Percentiles rank a stretch among this genome's conserved stretches.
Conservation (phyloP, 2,329 filamentous ascomycete genomes). For the Zymoseptoria brevis region DNA sequence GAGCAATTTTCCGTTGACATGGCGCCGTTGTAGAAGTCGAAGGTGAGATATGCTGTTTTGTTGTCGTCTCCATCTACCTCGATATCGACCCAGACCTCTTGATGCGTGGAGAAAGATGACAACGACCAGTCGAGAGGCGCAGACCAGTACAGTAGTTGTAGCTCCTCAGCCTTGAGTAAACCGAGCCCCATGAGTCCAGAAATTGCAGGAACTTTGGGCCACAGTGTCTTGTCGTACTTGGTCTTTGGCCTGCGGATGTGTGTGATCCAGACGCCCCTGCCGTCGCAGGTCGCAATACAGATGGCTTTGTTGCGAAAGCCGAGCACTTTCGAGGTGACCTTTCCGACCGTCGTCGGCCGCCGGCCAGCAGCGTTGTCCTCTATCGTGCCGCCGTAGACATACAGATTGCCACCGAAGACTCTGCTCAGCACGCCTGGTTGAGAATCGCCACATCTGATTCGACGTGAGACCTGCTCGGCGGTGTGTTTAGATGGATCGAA, state of each 20-base stretch:
- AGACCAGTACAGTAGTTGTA: constrained; percentile 13
- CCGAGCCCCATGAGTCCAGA: constrained; percentile 31
- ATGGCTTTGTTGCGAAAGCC: constrained; percentile 29
- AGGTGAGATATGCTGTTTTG: constrained; percentile 35
- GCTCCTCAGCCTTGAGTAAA: constrained; percentile 21
- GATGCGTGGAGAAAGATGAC: constrained; percentile 28
- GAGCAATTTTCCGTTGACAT: constrained; percentile 37
- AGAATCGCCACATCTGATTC: constrained; percentile 36
- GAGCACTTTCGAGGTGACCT: constrained; percentile 26
- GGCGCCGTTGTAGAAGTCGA: constrained; percentile 39
- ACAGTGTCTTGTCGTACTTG: constrained; percentile 33
- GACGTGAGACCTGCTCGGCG: constrained; percentile 35
- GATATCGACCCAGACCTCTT: constrained; percentile 37
- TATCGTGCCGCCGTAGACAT: constrained; percentile 35
- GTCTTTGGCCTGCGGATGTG: constrained; percentile 34
- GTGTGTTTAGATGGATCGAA: constrained; percentile 32
- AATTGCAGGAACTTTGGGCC: constrained; percentile 37
- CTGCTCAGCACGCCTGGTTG: constrained; percentile 36
- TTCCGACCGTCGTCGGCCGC: constrained; percentile 6
- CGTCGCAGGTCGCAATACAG: constrained; percentile 34
- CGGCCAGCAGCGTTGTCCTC: constrained; percentile 25
- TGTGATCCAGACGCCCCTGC: constrained; percentile 37
- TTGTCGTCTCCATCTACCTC: constrained; percentile 22
- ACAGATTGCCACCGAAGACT: constrained; percentile 30
- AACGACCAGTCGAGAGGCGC: constrained; percentile 25